Percentiles rank a stretch among this genome's conserved stretches.
phyloP scores from a whole-genome alignment of 371 early-diverging fungal species.

The Mucor mucedo region DNA sequence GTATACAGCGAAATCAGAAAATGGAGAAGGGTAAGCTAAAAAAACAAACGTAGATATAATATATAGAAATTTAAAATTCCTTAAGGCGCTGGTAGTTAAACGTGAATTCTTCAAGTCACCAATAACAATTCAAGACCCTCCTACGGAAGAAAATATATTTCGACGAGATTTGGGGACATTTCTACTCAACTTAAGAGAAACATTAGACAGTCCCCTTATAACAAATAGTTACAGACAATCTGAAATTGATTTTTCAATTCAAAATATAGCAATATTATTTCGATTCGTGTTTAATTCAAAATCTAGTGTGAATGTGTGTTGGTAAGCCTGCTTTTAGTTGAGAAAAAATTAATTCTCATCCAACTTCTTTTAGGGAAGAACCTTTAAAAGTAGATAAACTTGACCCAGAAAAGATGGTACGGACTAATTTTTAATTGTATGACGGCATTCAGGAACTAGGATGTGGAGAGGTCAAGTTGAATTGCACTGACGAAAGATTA shows the following conservation, averaged over 20 bases:
- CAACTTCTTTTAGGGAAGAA: conserved; percentile 17
- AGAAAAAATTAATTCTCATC: not conserved
- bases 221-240: conserved; percentile 17
- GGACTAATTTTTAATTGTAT: conserved; percentile 17
- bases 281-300: conserved; percentile 25
- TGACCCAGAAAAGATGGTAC: conserved; percentile 9
- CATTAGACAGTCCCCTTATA: conserved; percentile 21
- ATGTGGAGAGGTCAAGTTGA: conserved; percentile 18
- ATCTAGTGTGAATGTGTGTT: conserved; percentile 18
- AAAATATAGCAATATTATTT: conserved; percentile 21
- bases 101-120: conserved; percentile 17
- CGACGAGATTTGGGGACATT: conserved; percentile 19
- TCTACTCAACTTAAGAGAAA: conserved; percentile 20
- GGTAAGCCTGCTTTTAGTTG: conserved; percentile 17
- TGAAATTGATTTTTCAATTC: conserved; percentile 20
- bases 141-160: conserved; percentile 22
- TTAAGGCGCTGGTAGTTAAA: conserved; percentile 10
- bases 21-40: conserved; percentile 24
- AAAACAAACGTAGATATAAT: conserved; percentile 11
- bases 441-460: conserved; percentile 22
- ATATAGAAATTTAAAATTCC: conserved; percentile 13
- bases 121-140: conserved; percentile 13
- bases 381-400: conserved; percentile 13
- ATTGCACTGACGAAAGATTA: conserved; percentile 12
- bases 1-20: conserved; percentile 25